A percentile compares a stretch with the other conserved stretches of the same genome.
Conservation (phyloP, 306 rosid species). For the Castanea sativa region DNA sequence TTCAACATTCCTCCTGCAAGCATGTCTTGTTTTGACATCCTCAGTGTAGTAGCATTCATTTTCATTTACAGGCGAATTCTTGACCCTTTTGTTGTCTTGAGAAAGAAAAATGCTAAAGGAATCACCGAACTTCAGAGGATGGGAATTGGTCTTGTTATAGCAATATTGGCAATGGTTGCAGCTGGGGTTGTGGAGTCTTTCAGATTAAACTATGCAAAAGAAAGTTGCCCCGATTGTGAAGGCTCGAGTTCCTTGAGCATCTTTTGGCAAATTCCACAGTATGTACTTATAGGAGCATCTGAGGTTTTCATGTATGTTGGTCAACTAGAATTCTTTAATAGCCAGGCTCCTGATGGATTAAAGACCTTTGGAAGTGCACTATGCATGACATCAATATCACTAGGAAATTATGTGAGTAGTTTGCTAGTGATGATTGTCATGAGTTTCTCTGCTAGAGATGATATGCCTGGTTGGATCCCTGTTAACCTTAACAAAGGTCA, state of each 20-base stretch:
- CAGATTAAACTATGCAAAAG: slow-evolving; percentile 38
- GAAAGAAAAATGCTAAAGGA: slow-evolving; percentile 33
- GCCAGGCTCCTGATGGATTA: slow-evolving; percentile 73
- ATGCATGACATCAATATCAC: slow-evolving; percentile 77
- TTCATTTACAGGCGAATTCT: slow-evolving; percentile 56
- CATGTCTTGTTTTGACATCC: slow-evolving; percentile 84
- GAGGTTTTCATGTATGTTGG: slow-evolving; percentile 89
- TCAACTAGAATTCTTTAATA: slow-evolving; percentile 74
- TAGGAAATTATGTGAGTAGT: slow-evolving; percentile 76
- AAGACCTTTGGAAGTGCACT: slow-evolving; percentile 89
- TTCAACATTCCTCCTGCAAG: slow-evolving; percentile 81
- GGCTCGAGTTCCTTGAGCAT: slow-evolving; percentile 57
- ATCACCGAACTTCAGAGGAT: slow-evolving; percentile 70
- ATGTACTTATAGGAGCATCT: slow-evolving; percentile 66
- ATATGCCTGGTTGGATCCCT: slow-evolving; percentile 80
- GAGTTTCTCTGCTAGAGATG: slow-evolving; percentile 51
- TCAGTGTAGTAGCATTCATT: slow-evolving; percentile 64
- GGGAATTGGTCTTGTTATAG: slow-evolving; percentile 77
- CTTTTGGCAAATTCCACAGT: slow-evolving; percentile 81
- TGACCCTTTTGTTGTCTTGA: slow-evolving; percentile 39
- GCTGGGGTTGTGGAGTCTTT: slow-evolving; percentile 64
- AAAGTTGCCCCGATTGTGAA: slow-evolving; percentile 32
- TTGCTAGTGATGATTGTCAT: slow-evolving; percentile 69
- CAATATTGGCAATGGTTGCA: slow-evolving; percentile 62
- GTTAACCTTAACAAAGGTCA: slow-evolving; percentile 68